These are phyloP conservation scores for Elsinoe fawcettii DNA, from an alignment of 2,329 filamentous ascomycete genomes.

Conservation along the genomic window DNA sequence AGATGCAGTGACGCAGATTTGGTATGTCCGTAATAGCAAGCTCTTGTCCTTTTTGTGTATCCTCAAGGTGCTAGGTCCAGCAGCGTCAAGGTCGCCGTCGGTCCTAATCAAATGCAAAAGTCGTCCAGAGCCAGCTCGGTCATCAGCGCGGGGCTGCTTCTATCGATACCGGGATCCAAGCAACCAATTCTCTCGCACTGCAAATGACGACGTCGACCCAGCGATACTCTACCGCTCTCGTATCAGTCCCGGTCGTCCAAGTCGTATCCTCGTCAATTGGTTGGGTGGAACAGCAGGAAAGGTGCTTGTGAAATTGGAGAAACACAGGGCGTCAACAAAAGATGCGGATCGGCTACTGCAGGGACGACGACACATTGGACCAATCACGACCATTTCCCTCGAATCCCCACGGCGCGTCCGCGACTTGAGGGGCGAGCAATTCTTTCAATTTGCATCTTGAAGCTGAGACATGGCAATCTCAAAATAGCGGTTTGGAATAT, in stretches of 20 bases:
- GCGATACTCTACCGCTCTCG: background rate
- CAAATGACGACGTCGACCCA: background rate
- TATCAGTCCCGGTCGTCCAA: background rate
- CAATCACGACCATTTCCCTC: background rate
- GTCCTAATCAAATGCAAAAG: background rate
- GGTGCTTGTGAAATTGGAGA: background rate
- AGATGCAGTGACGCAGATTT: background rate
- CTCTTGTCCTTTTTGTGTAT: background rate
- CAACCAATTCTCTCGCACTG: background rate
- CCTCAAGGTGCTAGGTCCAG: background rate
- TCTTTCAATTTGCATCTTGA: background rate
- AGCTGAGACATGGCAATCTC: conserved; percentile 3
- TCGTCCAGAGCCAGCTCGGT: conserved; percentile 1
- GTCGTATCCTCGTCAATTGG: conserved; percentile 1
- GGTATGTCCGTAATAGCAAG: background rate
- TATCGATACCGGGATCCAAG: background rate
- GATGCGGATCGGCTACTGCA: conserved; percentile 11
- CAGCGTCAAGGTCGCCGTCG: background rate
- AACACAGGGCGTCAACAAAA: conserved; percentile 13
- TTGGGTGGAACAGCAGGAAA: background rate
- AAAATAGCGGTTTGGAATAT: background rate
- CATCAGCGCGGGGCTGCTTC: background rate
- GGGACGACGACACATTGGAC: conserved; percentile 5
- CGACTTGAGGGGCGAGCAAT: background rate
- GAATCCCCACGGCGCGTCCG: background rate